Evolutionary conservation across 2,329 filamentous ascomycete species (phyloP).

Genomic region (Dendryphion nanum): DNA sequence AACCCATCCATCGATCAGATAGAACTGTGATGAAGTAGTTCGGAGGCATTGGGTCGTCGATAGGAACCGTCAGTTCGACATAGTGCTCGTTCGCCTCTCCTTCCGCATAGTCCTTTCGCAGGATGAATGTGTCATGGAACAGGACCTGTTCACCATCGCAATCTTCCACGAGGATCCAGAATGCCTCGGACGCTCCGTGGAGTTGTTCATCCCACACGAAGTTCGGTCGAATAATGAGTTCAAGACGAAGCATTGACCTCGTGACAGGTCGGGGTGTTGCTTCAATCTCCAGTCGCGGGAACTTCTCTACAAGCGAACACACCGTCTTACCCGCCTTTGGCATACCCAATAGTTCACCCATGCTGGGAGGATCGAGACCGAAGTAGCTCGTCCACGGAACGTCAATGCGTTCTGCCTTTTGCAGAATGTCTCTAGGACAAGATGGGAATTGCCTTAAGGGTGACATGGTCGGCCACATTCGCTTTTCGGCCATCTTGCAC

Average conservation of each 20-base stretch:
- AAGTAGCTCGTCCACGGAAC: slow-evolving; percentile 94
- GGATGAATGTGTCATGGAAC: slow-evolving; percentile 89
- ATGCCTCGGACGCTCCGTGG: slow-evolving; percentile 85
- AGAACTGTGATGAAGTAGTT: slow-evolving; percentile 97
- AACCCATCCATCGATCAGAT: slow-evolving; percentile 98
- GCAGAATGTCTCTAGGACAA: slow-evolving; percentile 83
- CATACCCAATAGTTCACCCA: slow-evolving; percentile 91
- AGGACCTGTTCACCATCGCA: slow-evolving; percentile 95
- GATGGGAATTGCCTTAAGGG: slow-evolving; percentile 79
- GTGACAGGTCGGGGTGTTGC: slow-evolving; percentile 95
- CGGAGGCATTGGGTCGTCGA: slow-evolving; percentile 95
- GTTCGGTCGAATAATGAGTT: slow-evolving; percentile 87
- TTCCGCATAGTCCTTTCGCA: slow-evolving; percentile 84
- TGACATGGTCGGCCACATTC: slow-evolving; percentile 99
- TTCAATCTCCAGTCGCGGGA: slow-evolving; percentile 87
- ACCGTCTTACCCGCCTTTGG: slow-evolving; percentile 84
- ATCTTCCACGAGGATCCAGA: slow-evolving; percentile 97
- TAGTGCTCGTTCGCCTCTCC: slow-evolving; percentile 89
- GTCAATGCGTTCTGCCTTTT: slow-evolving; percentile 92
- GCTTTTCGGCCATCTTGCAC: slow-evolving; percentile 98
- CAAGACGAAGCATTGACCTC: slow-evolving; percentile 84
- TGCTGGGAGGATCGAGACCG: slow-evolving; percentile 90
- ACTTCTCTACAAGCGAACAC: slow-evolving; percentile 84
- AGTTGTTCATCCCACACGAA: slow-evolving; percentile 93
- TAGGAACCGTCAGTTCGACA: slow-evolving; percentile 93